Evolutionary conservation across 2,329 filamentous ascomycete genomes (phyloP).

Genomic region (Raffaelea ambrosiae): DNA sequence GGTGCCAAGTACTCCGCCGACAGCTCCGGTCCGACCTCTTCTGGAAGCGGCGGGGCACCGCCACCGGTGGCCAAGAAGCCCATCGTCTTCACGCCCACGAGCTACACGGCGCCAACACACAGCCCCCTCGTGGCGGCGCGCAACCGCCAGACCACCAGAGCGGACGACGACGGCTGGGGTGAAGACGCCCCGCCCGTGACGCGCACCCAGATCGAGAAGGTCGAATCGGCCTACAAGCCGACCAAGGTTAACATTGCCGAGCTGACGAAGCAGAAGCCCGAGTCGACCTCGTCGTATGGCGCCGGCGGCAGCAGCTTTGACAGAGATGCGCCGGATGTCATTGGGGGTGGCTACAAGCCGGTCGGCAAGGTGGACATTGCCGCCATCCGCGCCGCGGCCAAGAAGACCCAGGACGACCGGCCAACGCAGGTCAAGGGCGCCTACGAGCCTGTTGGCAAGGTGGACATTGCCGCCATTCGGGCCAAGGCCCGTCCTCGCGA

Average conservation of each 20-base stretch:
- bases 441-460: slow-evolving; percentile 92
- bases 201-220: slow-evolving; percentile 81
- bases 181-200: slow-evolving; percentile 86
- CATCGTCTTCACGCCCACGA: slow-evolving; percentile 69
- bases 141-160: slow-evolving; percentile 47
- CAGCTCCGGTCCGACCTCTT: slow-evolving; percentile 43
- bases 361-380: slow-evolving; percentile 97
- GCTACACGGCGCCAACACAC: slow-evolving; percentile 35
- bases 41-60: slow-evolving; percentile 33
- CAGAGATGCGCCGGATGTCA: slow-evolving; percentile 51
- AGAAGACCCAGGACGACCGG: slow-evolving; percentile 63
- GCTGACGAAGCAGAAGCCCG: slow-evolving; percentile 61
- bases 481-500: slow-evolving; percentile 11
- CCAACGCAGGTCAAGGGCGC: slow-evolving; percentile 82
- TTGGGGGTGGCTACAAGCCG: slow-evolving; percentile 84
- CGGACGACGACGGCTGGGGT: slow-evolving; percentile 89
- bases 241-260: slow-evolving; percentile 92
- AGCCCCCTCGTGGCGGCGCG: slow-evolving; percentile 63
- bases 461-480: slow-evolving; percentile 94
- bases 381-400: slow-evolving; percentile 70
- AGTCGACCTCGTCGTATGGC: slow-evolving; percentile 45
- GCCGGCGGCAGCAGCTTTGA: slow-evolving; percentile 28
- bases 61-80: slow-evolving; percentile 81
- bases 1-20: slow-evolving; percentile 83
- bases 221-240: slow-evolving; percentile 85